Percentiles rank a stretch among this genome's conserved stretches.
Evolutionary conservation across 768 basidiomycete genomes (phyloP).

Genomic region (Boletus pseudo-olivaceus): DNA sequence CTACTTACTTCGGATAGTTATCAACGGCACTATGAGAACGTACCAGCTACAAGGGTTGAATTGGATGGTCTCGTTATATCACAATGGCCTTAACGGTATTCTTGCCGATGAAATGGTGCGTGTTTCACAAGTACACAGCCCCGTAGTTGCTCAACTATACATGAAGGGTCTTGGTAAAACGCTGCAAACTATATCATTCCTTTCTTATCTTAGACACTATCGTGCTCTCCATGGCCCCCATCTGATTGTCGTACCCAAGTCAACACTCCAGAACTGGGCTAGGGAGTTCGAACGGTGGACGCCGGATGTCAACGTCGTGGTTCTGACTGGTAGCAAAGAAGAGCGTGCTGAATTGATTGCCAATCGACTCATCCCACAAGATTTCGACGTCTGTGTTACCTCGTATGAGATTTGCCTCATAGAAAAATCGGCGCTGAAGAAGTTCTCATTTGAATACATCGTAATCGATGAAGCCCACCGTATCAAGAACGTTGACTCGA

Average conservation of each 20-base stretch:
- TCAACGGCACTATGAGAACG: conserved; percentile 84
- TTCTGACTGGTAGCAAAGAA: conserved; percentile 85
- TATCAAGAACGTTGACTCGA: conserved; percentile 98
- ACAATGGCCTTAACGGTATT: conserved; percentile 96
- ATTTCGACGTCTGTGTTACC: conserved; percentile 94
- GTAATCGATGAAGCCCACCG: conserved; percentile 98
- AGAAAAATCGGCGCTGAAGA: conserved; percentile 88
- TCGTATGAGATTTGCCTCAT: conserved; percentile 97
- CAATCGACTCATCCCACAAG: conserved; percentile 72
- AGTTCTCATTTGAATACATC: conserved; percentile 97
- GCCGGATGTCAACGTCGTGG: conserved; percentile 76
- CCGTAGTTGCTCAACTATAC: conserved; percentile 1
- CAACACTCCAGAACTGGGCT: conserved; percentile 94
- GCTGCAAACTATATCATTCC: conserved; percentile 95
- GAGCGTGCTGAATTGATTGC: conserved; percentile 83
- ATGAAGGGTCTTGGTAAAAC: conserved; percentile 93
- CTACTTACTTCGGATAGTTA: conserved; percentile 49
- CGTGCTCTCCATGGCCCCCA: conserved; percentile 76
- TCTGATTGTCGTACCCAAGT: conserved; percentile 97
- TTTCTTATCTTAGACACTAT: conserved; percentile 90
- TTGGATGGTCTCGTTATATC: conserved; percentile 96
- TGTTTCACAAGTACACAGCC: background rate
- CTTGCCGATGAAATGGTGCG: conserved; percentile 93
- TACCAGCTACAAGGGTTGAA: conserved; percentile 96
- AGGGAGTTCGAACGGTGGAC: conserved; percentile 93